Evolutionary conservation across 768 basidiomycete genomes (phyloP), one percentile per base, ranked within the genome.

Genomic region (Chalciporus chontae): DNA sequence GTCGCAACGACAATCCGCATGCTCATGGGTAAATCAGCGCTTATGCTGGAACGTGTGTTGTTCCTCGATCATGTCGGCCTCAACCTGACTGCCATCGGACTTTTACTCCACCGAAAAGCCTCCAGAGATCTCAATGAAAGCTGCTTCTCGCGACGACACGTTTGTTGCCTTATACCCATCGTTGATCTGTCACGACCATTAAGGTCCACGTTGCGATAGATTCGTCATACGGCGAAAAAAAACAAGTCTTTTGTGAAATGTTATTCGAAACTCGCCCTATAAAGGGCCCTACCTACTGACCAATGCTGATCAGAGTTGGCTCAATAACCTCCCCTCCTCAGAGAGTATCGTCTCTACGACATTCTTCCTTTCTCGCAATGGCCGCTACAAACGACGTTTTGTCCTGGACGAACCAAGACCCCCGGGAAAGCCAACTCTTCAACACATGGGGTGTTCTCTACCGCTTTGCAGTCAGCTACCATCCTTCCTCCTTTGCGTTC

Each of bases 341-440:
- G 64, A 65, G 62, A 52, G 40, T 51, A 57, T 58, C 52, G 56
- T 58, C 60, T 54, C 58, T 31, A 31, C 61, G 53, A 41, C 71
- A 73, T 61, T 48, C 18, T 31, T 62, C 74, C 58, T 68, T 75
- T 49, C 61, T 63, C 59, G 63, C 54, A 53, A 82, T 81, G 79
- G 63, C 77, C 41, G 69, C 75, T 59, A 72, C 79, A 50, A 79
- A 82, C 69, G 87, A 90, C 52, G 74, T 89, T 43, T 79, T 90
- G 66, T 88, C 84, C 47, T 93, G 90, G 90, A 91, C 90, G 40
- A 89, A 85, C 69, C 83, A 85, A 59, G 89, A 92, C 68, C 85
- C 87, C 59, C 84, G 87, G 43, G 84, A 90, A 67, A 92, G 90
- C 61, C 75, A 80, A 45, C 77, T 93, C 51, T 92, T 90, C 73